A percentile compares a stretch with the other conserved stretches of the same genome.
These are phyloP conservation scores for Fusarium neocosmosporiellum DNA, from an alignment of 2,329 filamentous ascomycete genomes.

Conservation along the genomic window DNA sequence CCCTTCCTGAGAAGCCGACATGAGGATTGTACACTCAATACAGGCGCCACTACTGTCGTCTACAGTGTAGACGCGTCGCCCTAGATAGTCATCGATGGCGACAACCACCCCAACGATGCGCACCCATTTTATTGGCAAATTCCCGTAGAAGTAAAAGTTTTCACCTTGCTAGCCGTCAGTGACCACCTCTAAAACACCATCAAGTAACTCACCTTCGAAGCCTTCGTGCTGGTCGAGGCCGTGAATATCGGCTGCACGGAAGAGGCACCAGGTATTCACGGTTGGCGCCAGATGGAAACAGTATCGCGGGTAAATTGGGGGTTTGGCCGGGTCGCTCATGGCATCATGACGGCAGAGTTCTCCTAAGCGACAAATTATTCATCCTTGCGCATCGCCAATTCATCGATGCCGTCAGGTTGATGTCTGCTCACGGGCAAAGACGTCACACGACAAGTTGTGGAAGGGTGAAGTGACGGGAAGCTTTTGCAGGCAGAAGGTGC, in stretches of 20 bases:
- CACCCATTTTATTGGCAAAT: constrained; percentile 82
- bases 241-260: constrained; percentile 64
- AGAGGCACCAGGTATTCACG: constrained; percentile 67
- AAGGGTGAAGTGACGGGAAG: constrained; percentile 14
- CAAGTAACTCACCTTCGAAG: constrained; percentile 61
- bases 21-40: constrained; percentile 57
- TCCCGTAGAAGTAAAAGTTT: constrained; percentile 73
- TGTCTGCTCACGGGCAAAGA: background rate
- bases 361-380: constrained; percentile 3
- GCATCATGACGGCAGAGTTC: constrained; percentile 51
- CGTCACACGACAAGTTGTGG: constrained; percentile 12
- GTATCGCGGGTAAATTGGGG: constrained; percentile 68
- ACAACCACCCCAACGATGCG: constrained; percentile 78
- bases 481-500: constrained; percentile 9
- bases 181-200: background rate
- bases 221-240: constrained; percentile 59
- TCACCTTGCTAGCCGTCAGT: constrained; percentile 52
- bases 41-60: constrained; percentile 73
- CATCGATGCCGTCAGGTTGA: background rate
- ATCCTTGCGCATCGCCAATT: constrained; percentile 17
- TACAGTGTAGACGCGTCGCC: constrained; percentile 65
- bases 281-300: constrained; percentile 73
- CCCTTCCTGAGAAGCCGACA: constrained; percentile 11
- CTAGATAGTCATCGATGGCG: constrained; percentile 63
- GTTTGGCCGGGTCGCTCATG: constrained; percentile 59